These are phyloP conservation scores for Aschersonia sp. DNA, from an alignment of 2,329 filamentous ascomycete genomes.

Conservation along the genomic window DNA sequence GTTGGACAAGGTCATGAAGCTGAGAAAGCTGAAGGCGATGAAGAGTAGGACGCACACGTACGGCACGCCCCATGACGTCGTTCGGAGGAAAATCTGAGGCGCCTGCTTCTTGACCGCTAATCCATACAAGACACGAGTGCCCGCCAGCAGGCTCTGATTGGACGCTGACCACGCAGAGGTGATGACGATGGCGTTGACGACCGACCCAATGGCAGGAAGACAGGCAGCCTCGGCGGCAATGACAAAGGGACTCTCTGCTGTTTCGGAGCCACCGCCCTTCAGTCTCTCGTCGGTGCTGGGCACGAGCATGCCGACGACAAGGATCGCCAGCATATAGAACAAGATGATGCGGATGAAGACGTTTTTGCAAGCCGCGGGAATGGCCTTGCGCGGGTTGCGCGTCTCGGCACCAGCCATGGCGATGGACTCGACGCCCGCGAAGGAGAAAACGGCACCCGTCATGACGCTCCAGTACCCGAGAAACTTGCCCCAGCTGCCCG, in stretches of 20 bases:
- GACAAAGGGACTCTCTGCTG: slow-evolving; percentile 46
- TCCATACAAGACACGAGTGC: slow-evolving; percentile 54
- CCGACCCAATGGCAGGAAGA: slow-evolving; percentile 50
- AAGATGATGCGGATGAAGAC: slow-evolving; percentile 43
- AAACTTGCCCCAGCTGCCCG: slow-evolving; percentile 45
- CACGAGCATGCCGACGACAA: slow-evolving; percentile 56
- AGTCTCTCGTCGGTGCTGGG: slow-evolving; percentile 42
- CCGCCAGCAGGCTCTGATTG: slow-evolving; percentile 48
- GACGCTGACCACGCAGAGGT: slow-evolving; percentile 50
- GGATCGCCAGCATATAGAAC: slow-evolving; percentile 50
- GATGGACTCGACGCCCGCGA: slow-evolving; percentile 48
- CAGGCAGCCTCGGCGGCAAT: slow-evolving; percentile 56
- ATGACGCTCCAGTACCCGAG: slow-evolving; percentile 51
- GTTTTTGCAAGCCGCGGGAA: slow-evolving; percentile 40
- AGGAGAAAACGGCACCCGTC: slow-evolving; percentile 51
- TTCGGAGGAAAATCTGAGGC: slow-evolving; percentile 43
- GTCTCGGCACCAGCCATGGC: slow-evolving; percentile 49
- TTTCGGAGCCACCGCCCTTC: slow-evolving; percentile 24
- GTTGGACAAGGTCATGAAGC: slow-evolving; percentile 41
- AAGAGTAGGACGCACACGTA: slow-evolving; percentile 43
- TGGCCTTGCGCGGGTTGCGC: slow-evolving; percentile 35
- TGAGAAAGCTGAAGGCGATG: slow-evolving; percentile 37
- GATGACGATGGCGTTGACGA: slow-evolving; percentile 66
- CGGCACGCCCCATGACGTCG: slow-evolving; percentile 46
- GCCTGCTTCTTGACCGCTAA: slow-evolving; percentile 53